Percentiles rank a stretch among this genome's conserved stretches.
phyloP scores from a whole-genome alignment of 2,329 filamentous ascomycete genomes.

The Polytolypa hystricis region DNA sequence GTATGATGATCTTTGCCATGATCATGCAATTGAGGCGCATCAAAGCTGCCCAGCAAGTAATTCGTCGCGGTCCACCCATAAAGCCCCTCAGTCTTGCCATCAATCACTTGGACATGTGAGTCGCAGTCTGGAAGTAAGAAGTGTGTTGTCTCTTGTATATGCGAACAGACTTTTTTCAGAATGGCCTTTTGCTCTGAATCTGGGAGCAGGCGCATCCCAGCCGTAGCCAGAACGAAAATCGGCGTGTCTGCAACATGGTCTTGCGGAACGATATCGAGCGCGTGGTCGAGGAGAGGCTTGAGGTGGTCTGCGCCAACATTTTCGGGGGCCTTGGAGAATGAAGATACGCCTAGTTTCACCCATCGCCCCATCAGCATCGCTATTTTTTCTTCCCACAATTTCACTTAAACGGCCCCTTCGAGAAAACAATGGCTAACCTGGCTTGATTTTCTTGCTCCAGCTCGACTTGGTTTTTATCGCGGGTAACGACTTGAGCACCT shows the following conservation, averaged over 20 bases:
- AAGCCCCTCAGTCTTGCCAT: slow-evolving; percentile 86
- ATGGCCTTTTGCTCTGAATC: slow-evolving; percentile 60
- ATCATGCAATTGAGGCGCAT: slow-evolving; percentile 59
- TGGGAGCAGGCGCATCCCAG: slow-evolving; percentile 81
- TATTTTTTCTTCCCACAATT: background rate
- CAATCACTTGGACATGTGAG: slow-evolving; percentile 84
- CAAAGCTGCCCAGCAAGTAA: slow-evolving; percentile 85
- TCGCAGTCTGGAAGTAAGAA: slow-evolving; percentile 87
- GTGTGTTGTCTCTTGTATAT: slow-evolving; percentile 61
- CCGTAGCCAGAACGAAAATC: slow-evolving; percentile 89
- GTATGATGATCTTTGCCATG: slow-evolving; percentile 87
- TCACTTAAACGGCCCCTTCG: too few relatives aligned
- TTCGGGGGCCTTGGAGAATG: slow-evolving; percentile 67
- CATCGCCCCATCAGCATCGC: background rate
- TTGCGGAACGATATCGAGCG: slow-evolving; percentile 63
- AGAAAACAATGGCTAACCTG: slow-evolving; percentile 43
- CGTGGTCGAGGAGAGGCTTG: slow-evolving; percentile 67
- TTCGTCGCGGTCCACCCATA: slow-evolving; percentile 98
- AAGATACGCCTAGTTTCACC: slow-evolving; percentile 62
- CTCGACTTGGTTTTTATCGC: slow-evolving; percentile 71
- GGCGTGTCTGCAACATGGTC: slow-evolving; percentile 74
- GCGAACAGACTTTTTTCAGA: slow-evolving; percentile 68
- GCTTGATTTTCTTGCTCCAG: slow-evolving; percentile 89
- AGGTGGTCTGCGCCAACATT: slow-evolving; percentile 75
- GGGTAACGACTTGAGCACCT: slow-evolving; percentile 59